Conservation (phyloP, 768 basidiomycete species). For the Tephrocybe sp. region DNA sequence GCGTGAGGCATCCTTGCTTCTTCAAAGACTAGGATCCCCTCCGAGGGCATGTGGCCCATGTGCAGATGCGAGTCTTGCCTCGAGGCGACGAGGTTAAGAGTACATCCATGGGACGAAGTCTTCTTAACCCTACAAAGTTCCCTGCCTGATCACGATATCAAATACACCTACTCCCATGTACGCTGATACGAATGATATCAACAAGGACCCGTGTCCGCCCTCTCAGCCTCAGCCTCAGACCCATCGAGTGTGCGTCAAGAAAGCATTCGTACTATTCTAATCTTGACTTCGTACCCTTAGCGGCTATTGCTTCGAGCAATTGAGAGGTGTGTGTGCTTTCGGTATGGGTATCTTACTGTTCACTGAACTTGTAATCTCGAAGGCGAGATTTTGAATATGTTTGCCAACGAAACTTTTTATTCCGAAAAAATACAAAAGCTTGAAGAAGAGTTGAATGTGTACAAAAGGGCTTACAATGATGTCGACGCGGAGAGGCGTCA, state of each 20-base stretch:
- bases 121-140: neutral
- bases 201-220: slow-evolving; percentile 7
- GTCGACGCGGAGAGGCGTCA: slow-evolving; percentile 34
- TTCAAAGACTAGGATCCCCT: neutral
- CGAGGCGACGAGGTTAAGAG: neutral
- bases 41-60: neutral
- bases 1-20: too few species aligned
- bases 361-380: neutral
- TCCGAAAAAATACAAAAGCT: slow-evolving; percentile 34
- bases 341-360: neutral
- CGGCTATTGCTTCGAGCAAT: slow-evolving; percentile 33
- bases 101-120: neutral
- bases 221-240: slow-evolving; percentile 12
- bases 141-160: neutral
- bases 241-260: slow-evolving; percentile 18
- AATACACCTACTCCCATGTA: slow-evolving; percentile 11
- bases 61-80: neutral
- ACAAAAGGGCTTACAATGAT: slow-evolving; percentile 41
- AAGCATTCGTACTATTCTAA: neutral
- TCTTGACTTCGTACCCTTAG: slow-evolving; percentile 9
- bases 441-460: slow-evolving; percentile 40
- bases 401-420: slow-evolving; percentile 29
- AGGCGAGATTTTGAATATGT: slow-evolving; percentile 41
- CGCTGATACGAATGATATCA: slow-evolving; percentile 15
- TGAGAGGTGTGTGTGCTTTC: slow-evolving; percentile 29